Conservation (phyloP, 139 green algal species). For the Microglena sp. region DNA sequence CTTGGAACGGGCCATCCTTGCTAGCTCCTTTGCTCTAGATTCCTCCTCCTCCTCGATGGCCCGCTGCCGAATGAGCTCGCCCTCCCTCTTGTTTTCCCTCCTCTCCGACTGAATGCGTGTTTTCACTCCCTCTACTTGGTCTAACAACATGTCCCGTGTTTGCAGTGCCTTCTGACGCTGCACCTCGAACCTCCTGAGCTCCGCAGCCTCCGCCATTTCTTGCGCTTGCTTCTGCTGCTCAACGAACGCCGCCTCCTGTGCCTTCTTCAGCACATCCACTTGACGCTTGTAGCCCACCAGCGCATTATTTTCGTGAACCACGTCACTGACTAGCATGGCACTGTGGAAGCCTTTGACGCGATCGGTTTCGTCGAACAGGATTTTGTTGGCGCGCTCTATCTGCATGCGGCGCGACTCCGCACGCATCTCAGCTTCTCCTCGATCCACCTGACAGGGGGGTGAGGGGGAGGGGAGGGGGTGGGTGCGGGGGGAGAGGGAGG, state of each 20-base stretch:
- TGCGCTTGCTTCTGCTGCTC: constrained; percentile 46
- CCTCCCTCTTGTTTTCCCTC: constrained; percentile 27
- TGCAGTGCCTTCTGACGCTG: constrained; percentile 29
- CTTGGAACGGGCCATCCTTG: neutral
- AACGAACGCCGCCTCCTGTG: constrained; percentile 48
- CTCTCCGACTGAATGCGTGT: constrained; percentile 32
- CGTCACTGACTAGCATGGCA: constrained; percentile 35
- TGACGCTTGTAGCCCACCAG: constrained; percentile 55
- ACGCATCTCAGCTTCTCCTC: constrained; percentile 32
- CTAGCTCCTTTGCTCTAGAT: neutral
- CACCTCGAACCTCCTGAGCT: constrained; percentile 43
- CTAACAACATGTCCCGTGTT: constrained; percentile 47
- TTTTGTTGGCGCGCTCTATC: constrained; percentile 67
- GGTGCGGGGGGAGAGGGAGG: too few species aligned
- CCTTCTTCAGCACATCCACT: constrained; percentile 38
- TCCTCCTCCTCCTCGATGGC: constrained; percentile 26
- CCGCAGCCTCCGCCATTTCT: constrained; percentile 46
- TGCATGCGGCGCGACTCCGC: constrained; percentile 43
- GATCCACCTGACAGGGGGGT: constrained; percentile 35
- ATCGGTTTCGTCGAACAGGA: constrained; percentile 66
- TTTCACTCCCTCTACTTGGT: constrained; percentile 37
- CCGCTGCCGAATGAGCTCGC: constrained; percentile 21
- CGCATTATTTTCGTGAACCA: constrained; percentile 49
- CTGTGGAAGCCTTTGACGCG: constrained; percentile 41
- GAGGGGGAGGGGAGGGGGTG: neutral